phyloP scores from a whole-genome alignment of 345 rosid genomes.

The Nephelium lappaceum region DNA sequence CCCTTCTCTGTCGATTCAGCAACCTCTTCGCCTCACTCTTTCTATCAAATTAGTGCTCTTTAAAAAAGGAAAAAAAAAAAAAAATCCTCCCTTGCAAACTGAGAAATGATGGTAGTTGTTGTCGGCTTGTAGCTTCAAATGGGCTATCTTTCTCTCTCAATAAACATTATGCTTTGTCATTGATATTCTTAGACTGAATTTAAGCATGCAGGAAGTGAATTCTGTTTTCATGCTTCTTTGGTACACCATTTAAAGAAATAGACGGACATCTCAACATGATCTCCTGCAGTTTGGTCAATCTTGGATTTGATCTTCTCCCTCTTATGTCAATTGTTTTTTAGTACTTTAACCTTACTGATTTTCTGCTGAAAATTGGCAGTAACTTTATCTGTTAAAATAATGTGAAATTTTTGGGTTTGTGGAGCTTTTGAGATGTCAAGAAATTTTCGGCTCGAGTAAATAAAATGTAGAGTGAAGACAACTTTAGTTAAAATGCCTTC shows the following conservation, averaged over 20 bases:
- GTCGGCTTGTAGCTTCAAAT: no score
- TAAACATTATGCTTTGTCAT: background rate
- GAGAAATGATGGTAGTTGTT: no score
- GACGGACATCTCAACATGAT: background rate
- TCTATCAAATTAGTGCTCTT: no score
- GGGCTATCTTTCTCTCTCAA: background rate
- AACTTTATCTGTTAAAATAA: conserved; percentile 2
- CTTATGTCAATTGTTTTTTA: background rate
- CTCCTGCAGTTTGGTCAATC: background rate
- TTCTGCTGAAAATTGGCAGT: background rate
- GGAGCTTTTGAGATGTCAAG: background rate
- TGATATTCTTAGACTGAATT: background rate
- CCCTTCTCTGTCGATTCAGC: no score
- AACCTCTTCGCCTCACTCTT: no score
- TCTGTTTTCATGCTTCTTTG: background rate
- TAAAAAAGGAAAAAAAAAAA: no score
- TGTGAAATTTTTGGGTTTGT: background rate
- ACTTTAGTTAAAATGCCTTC: background rate
- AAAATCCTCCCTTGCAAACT: no score
- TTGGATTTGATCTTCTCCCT: background rate
- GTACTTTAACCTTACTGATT: background rate
- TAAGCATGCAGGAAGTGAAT: background rate
- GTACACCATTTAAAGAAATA: background rate
- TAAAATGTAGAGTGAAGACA: background rate
- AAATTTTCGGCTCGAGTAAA: background rate